Evolutionary conservation across 192 early-diverging fungal species (phyloP).

Genomic region (Fimicolochytrium jonesii): DNA sequence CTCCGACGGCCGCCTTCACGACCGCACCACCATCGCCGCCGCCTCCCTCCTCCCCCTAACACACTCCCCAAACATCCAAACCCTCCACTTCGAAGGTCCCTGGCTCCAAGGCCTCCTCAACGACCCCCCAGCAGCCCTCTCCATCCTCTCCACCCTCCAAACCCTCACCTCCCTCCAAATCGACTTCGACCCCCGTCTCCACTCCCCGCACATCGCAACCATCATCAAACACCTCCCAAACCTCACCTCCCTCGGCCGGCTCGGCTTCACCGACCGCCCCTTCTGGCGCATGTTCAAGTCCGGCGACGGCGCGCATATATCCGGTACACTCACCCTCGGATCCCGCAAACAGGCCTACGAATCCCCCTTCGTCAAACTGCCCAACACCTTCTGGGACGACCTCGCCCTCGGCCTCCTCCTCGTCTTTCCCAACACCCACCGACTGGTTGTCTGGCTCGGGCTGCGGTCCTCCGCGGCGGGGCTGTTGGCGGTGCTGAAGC

Average conservation of each 20-base stretch:
- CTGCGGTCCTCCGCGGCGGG: background rate
- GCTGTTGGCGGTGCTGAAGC: background rate
- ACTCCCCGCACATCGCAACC: background rate
- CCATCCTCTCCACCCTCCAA: background rate
- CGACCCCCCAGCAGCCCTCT: background rate
- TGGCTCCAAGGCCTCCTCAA: slow-evolving; percentile 1
- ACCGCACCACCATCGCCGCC: background rate
- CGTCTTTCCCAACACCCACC: background rate
- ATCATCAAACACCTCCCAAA: background rate
- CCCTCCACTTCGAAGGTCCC: background rate
- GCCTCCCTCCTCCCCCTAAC: background rate
- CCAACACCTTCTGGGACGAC: background rate
- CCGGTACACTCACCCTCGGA: background rate
- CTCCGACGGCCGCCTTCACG: slow-evolving; percentile 1
- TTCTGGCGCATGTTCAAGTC: background rate
- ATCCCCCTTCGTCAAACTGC: background rate
- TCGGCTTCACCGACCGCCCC: background rate
- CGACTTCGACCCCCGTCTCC: slow-evolving; percentile 4
- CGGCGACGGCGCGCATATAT: background rate
- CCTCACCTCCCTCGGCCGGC: slow-evolving; percentile 1
- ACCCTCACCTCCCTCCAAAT: background rate
- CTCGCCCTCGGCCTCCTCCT: background rate
- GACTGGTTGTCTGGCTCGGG: background rate
- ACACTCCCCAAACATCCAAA: background rate
- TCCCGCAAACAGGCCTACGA: background rate